Evolutionary conservation across 192 early-diverging fungal species (phyloP).

Genomic region (Backusella circina): DNA sequence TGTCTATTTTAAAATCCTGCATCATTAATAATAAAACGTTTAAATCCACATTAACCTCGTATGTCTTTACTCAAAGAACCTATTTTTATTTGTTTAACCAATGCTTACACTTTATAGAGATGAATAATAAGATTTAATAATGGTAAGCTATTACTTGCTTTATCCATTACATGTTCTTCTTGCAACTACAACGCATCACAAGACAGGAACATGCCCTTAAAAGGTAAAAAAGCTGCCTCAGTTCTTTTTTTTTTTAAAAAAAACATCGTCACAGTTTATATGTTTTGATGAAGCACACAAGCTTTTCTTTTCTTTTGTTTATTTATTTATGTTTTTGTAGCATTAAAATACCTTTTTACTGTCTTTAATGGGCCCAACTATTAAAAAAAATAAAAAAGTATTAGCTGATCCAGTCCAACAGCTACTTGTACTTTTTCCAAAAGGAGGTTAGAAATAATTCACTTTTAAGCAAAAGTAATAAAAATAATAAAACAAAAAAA

Average conservation of each 20-base stretch:
- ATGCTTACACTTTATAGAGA: too few relatives aligned
- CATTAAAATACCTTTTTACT: background rate
- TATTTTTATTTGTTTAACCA: too few relatives aligned
- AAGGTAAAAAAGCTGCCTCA: background rate
- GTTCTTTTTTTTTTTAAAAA: background rate
- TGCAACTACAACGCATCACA: background rate
- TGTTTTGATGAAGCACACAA: background rate
- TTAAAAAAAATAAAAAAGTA: background rate
- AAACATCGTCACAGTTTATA: background rate
- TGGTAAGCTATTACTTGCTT: too few relatives aligned
- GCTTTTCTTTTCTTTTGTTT: background rate
- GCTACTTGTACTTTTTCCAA: slow-evolving; percentile 6
- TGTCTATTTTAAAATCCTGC: too few relatives aligned
- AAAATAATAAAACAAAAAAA: background rate
- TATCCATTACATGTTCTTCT: too few relatives aligned
- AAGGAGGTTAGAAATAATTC: slow-evolving; percentile 6
- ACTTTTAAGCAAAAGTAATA: background rate
- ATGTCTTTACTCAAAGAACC: too few relatives aligned
- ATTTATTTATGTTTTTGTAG: background rate
- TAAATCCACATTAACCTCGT: too few relatives aligned
- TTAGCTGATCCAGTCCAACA: slow-evolving; percentile 1
- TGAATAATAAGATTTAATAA: too few relatives aligned
- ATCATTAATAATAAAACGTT: too few relatives aligned
- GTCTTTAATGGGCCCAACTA: background rate
- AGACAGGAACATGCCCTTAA: background rate